Base-by-base conservation (phyloP, 2,329 filamentous ascomycete species). In the Pseudocercospora crystallina region DNA sequence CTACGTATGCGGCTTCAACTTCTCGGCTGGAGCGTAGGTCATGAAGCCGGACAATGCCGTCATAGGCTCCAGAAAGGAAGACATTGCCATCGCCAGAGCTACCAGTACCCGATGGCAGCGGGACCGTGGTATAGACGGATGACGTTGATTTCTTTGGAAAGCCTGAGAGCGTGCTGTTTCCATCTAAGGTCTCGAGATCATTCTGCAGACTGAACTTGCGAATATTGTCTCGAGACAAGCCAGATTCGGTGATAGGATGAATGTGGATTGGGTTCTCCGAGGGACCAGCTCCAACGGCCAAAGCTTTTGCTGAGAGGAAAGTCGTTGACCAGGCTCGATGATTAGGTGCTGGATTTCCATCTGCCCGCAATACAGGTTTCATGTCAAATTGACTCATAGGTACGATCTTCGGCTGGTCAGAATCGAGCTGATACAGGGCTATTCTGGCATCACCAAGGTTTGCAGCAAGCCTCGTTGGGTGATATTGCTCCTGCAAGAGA, bases 31-130 rank as follows among this genome's bases (percentile, higher is more conserved):
- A 79, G 32, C 83, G 80, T 48, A 84, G 66, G 58, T 86, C 83
- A 61, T 86, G 82, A 5, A 86, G 73, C 58, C 81, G 75, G 34
- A 77, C 71, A 34, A 76, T 70, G 9, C 81, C 79, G 61, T 84
- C 80, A 44, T 81, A 80, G 64, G 80, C 82, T 8, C 82, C 81
- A 30, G 79, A 79, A 2, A 86, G 68, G 51, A 85, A 84, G 0
- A 81, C 66, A 40, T 80, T 68, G 2, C 78, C 77, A 14, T 66
- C 63, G n/a, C 50, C 51, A 5, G 51, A 20, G 8, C 53, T 50
- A 3, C 42, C 53, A 4, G 64, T 62, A 29, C 60, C 66, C 10
- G 54, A 43, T 3, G 72, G 65, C 3, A 78, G 41, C 0, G 76
- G 67, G 0, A 71, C 58, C n/a, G 76, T 71, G 1, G 76, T 70